Percentiles rank a stretch among this genome's conserved stretches.
These are phyloP conservation scores for Saturnispora saitoi DNA, from an alignment of 805 yeast species.

Conservation along the genomic window DNA sequence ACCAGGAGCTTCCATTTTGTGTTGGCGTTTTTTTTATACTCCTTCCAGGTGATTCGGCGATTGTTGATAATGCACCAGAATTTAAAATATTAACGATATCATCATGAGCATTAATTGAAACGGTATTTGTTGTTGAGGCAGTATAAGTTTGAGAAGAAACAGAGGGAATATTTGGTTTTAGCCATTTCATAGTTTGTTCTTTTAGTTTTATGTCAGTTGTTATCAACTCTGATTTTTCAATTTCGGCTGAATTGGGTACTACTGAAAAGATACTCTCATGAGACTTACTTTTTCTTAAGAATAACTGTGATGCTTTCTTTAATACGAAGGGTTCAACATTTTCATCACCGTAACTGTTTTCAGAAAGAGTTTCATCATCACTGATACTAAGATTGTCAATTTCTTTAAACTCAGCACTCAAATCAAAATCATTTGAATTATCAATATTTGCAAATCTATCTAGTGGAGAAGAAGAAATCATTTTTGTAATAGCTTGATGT, in stretches of 20 bases:
- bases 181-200: conserved; percentile 27
- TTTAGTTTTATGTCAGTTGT: conserved; percentile 17
- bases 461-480: conserved; percentile 17
- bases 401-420: conserved; percentile 3
- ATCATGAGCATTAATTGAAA: conserved; percentile 10
- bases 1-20: not conserved
- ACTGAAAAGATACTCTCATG: conserved; percentile 25
- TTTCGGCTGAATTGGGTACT: not conserved
- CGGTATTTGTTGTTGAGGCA: not conserved
- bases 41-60: conserved; percentile 5
- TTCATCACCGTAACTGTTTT: conserved; percentile 21
- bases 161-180: conserved; percentile 21
- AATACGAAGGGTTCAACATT: conserved; percentile 19
- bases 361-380: conserved; percentile 11
- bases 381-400: not conserved
- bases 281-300: conserved; percentile 18
- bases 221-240: not conserved
- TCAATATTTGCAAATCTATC: conserved; percentile 17
- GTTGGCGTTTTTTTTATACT: not conserved
- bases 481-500: conserved; percentile 3
- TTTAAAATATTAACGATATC: conserved; percentile 11
- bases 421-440: not conserved
- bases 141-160: conserved; percentile 12
- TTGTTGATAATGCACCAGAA: conserved; percentile 7
- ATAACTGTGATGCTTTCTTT: conserved; percentile 9